phyloP scores from a whole-genome alignment of 129 eudicot genomes.

The Saposhnikovia divaricata region DNA sequence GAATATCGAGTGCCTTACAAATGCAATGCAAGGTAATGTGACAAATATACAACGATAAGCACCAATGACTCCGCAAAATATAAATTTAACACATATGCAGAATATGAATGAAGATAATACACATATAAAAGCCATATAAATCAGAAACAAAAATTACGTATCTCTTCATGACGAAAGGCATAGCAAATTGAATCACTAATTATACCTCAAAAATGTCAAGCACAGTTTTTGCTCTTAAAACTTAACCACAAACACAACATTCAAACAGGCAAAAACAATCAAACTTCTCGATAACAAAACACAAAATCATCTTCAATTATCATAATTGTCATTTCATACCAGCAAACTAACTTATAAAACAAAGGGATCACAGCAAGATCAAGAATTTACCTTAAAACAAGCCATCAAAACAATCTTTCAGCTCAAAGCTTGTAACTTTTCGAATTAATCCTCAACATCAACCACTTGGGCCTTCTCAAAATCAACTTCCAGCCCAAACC shows the following conservation, averaged over 20 bases:
- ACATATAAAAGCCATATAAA: not conserved
- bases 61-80: too few relatives aligned
- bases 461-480: not conserved
- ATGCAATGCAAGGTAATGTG: not conserved
- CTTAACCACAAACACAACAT: not conserved
- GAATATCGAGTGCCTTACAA: not conserved
- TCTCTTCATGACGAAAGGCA: not conserved
- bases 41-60: not conserved
- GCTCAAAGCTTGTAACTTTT: not conserved
- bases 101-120: not conserved
- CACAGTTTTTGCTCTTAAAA: not conserved
- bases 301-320: not conserved
- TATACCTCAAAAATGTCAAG: not conserved
- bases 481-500: not conserved
- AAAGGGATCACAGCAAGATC: not conserved
- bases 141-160: not conserved
- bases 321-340: not conserved
- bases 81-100: not conserved
- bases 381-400: not conserved
- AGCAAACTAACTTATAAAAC: not conserved
- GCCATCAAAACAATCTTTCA: slow-evolving; percentile 1
- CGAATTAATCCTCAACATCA: not conserved
- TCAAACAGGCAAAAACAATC: not conserved
- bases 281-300: not conserved
- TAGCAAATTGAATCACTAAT: not conserved